Conservation (phyloP, 306 rosid species). For the Prosopis cineraria region DNA sequence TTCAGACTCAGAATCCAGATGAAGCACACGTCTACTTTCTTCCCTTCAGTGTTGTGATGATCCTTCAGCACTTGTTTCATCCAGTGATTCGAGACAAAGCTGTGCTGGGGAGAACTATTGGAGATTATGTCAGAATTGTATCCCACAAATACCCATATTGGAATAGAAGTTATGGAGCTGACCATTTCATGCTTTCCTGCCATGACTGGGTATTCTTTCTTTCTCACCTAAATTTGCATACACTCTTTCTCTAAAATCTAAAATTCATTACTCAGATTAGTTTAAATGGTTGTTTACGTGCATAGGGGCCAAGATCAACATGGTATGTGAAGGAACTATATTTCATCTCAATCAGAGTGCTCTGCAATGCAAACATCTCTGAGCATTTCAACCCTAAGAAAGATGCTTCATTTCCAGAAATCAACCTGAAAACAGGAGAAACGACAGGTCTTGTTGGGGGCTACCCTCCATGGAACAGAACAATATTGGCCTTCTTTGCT, state of each 20-base stretch:
- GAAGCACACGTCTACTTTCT: constrained; percentile 64
- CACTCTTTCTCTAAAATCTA: background rate
- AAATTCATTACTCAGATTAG: background rate
- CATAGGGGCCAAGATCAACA: constrained; percentile 61
- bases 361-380: constrained; percentile 60
- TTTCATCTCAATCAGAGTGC: constrained; percentile 52
- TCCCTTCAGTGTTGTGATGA: constrained; percentile 70
- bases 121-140: constrained; percentile 53
- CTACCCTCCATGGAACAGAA: constrained; percentile 34
- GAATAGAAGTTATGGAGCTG: constrained; percentile 75
- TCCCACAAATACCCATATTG: constrained; percentile 56
- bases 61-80: constrained; percentile 54
- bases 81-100: constrained; percentile 62
- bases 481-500: constrained; percentile 57
- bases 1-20: constrained; percentile 52
- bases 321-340: constrained; percentile 63
- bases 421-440: constrained; percentile 50
- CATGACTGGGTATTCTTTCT: constrained; percentile 64
- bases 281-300: background rate
- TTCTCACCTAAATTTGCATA: background rate
- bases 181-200: constrained; percentile 69
- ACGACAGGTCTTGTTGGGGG: constrained; percentile 43
- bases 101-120: constrained; percentile 55
- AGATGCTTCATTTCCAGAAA: constrained; percentile 72
- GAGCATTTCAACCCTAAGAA: constrained; percentile 67